Base-by-base conservation (phyloP, 768 basidiomycete genomes). In the Exidia glandulosa region DNA sequence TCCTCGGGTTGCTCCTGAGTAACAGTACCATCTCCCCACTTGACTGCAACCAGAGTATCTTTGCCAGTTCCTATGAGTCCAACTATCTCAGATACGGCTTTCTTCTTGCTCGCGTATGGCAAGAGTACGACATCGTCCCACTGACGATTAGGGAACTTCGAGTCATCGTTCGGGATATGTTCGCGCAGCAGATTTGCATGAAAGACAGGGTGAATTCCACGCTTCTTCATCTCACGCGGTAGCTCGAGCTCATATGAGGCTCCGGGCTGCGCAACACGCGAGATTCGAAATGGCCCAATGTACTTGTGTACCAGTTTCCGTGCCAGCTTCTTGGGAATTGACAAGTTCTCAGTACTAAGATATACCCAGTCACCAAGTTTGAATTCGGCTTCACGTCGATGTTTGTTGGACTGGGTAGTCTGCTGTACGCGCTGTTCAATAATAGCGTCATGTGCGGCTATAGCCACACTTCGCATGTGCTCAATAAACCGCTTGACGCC, bases 201-300 rank as follows among this genome's bases (percentile, higher is more conserved):
- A 54, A 78, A 79, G 9, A 73, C 74, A 0, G 68, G 63, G 3
- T 69, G 66, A 2, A 69, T 64, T 0, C 71, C 69, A 0, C 37
- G 36, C 0, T 57, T n/a, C 29, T 65, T 65, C 58, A 72, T 77
- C 1, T 73, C 66, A 1, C 62, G 52, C 0, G 65, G 33, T 0
- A 67, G 61, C 37, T 75, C 62, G 9, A 78, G 61, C 3, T 19
- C 63, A 60, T 74, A 76, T 0, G 67, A 73, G 1, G 52, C 68
- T 2, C 60, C 63, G 0, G 66, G 64, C 14, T 62, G 16, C 0
- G 62, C 64, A 14, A 63, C 36, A 12, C 36, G 10, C 0, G 66
- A 1, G 1, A 77, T 68, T 2, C 62, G 55, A 58, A 69, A 78
- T 0, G 76, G 78, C 5, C 78, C 75, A 14, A 78, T 66, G 58